Conservation (phyloP, 75 land plant genomes). For the Chamaecyparis obtusa region DNA sequence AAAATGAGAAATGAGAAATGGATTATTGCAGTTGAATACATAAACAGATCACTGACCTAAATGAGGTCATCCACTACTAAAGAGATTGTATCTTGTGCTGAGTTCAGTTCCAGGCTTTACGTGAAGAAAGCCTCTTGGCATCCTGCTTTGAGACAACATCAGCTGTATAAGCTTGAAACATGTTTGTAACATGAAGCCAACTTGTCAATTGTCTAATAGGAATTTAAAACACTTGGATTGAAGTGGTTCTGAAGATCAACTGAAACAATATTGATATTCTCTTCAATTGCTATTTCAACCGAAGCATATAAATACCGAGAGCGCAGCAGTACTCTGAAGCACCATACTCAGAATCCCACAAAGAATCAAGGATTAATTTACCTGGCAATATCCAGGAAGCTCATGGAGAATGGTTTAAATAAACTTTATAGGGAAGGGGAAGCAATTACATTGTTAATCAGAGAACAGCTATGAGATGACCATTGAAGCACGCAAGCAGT, state of each 20-base stretch:
- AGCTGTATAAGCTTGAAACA: slow-evolving; percentile 52
- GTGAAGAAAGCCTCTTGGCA: slow-evolving; percentile 72
- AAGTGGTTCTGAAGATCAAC: background rate
- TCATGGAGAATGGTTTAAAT: background rate
- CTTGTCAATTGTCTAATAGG: background rate
- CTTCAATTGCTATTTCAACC: background rate
- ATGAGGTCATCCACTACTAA: slow-evolving; percentile 1
- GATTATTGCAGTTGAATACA: slow-evolving; percentile 7
- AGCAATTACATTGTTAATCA: slow-evolving; percentile 3
- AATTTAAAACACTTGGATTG: background rate
- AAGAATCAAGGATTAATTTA: background rate
- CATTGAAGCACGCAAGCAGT: slow-evolving; percentile 1
- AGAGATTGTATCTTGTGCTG: slow-evolving; percentile 6
- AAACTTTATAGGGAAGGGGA: background rate
- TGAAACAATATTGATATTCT: background rate
- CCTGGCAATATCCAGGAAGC: background rate
- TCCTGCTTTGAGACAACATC: slow-evolving; percentile 79
- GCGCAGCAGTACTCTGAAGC: background rate
- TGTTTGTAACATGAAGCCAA: background rate
- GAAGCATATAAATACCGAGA: background rate
- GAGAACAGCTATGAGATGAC: background rate
- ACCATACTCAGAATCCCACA: background rate
- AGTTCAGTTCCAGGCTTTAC: slow-evolving; percentile 11
- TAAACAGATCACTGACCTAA: slow-evolving; percentile 13
- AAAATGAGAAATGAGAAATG: background rate